Evolutionary conservation across 106 monocot genomes (phyloP), one percentile per base, ranked within the genome.

Genomic region (Triglochin maritima): DNA sequence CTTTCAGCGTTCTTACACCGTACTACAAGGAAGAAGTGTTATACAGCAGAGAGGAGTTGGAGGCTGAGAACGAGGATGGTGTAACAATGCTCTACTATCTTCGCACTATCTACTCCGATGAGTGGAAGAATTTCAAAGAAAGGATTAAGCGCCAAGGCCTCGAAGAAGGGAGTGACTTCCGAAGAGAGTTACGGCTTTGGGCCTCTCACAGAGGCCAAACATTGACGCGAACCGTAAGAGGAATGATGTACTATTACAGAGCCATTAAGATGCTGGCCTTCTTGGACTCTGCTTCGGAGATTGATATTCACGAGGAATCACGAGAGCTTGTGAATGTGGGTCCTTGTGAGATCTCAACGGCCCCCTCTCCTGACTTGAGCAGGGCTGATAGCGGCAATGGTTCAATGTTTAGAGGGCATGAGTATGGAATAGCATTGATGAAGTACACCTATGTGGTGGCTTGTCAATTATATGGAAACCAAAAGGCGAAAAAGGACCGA

Each of bases 171-270:
- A 61, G 51, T 2, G 61, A 68, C 44, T 60, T 10, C 52, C 41
- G 67, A 14, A 67, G 68, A 62, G 68, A 75, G 51, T 61, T 75
- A 49, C 75, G 75, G 43, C 61, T 75, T 16, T 75, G 75, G 75
- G 75, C 75, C 4, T 75, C 75, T 7, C 52, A 68, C 17, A 51
- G 75, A 17, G 75, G 75, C 5, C 75, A 75, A 62, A 75, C 68
- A 0, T 51, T 75, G 52, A 11, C 68, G 9, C 67, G 75, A 46
- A 75, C 75, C 3, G 75, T 75, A 4, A 75, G 75, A 50, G 75
- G 75, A 53, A 75, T 75, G 75, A 75, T 75, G 68, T 75, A 75
- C 43, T 75, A 75, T 59, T 68, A 75, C 52, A 68, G 67, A 61
- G 68, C 75, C 13, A 67, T 75, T 3, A 61, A 75, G 44, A 75